Evolutionary conservation across 1,284 basidiomycete species (phyloP), one percentile per base, ranked within the genome.

Genomic region (Ceratobasidium sp.): DNA sequence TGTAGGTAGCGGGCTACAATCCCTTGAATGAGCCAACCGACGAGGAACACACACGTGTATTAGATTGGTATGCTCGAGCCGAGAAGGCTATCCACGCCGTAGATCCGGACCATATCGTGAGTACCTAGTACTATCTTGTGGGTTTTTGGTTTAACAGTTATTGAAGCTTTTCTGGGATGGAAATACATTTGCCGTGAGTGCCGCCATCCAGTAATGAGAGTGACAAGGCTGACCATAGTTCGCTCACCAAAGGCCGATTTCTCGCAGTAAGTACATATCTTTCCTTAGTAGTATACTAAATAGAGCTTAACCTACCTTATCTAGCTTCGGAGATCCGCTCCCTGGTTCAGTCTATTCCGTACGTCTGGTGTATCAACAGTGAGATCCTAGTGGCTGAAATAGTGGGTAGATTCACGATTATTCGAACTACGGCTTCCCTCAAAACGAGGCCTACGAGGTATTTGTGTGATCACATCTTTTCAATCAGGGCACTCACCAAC

Each of bases 1-100:
- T n/a, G 9, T 27, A 72, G 67, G 62, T 76, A 22, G 75, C 78
- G 22, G 79, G 50, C 24, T 86, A 84, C 79, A 85, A 86, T 77
- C 83, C 82, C 6, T 76, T 86, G 44, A 86, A 86, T 80, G 85
- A 86, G 79, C 85, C 85, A 2, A 82, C 83, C 0, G 85, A 85
- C 72, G 77, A 78, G 53, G 78, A 80, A 45, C 81, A 82, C 60
- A 72, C 57, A 19, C 81, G 84, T 2, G 77, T 86, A 8, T 60
- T 82, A 17, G 80, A 76, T 1, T 85, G 82, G 77, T 85, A 85
- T 78, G 82, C 80, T 19, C 79, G 82, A 1, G 77, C 82, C 48
- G 83, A 84, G 75, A 81, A 82, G 75, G 83, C 83, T 4, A 84
- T 86, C 76, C 81, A 84, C 31, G 81, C 78, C 6, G 79, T 84